phyloP scores from a whole-genome alignment of 805 yeast species.

The Wickerhamiella azymoides region DNA sequence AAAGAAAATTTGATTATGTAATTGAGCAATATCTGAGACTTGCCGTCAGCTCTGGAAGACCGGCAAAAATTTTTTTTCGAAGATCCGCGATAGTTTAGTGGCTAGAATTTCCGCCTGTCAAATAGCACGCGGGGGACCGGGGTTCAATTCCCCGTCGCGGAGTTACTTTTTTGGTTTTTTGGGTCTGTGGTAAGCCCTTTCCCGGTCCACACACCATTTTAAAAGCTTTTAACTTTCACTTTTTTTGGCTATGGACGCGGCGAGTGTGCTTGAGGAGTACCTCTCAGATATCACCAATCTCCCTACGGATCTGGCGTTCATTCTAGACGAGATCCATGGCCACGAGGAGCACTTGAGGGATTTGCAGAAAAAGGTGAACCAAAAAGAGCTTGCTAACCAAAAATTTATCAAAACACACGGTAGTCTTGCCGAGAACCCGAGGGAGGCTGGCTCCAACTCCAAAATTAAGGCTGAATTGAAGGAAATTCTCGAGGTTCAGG shows the following conservation, averaged over 20 bases:
- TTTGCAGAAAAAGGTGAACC: constrained; percentile 47
- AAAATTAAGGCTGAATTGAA: constrained; percentile 59
- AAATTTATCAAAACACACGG: constrained; percentile 76
- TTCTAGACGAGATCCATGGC: constrained; percentile 61
- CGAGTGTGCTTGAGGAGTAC: constrained; percentile 63
- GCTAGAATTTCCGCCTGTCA: constrained; percentile 30
- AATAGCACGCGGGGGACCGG: constrained; percentile 16
- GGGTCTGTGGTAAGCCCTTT: not conserved
- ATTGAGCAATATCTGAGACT: too few species aligned
- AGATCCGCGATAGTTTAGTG: constrained; percentile 28
- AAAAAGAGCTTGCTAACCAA: constrained; percentile 66
- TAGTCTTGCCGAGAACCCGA: constrained; percentile 64
- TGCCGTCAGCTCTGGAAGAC: too few species aligned
- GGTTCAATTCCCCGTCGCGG: constrained; percentile 19
- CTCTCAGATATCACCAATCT: constrained; percentile 54
- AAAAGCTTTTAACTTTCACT: not conserved
- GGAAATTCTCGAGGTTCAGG: constrained; percentile 47
- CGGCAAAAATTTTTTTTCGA: too few species aligned
- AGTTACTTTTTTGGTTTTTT: constrained; percentile 11
- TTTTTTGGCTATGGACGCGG: constrained; percentile 58
- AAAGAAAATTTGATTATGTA: too few species aligned
- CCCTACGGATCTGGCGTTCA: constrained; percentile 73
- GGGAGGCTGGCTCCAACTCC: constrained; percentile 52
- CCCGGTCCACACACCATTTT: too few species aligned
- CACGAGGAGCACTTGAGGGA: constrained; percentile 58